Conservation (phyloP, 1,284 basidiomycete species). For the Heterobasidion irregulare region DNA sequence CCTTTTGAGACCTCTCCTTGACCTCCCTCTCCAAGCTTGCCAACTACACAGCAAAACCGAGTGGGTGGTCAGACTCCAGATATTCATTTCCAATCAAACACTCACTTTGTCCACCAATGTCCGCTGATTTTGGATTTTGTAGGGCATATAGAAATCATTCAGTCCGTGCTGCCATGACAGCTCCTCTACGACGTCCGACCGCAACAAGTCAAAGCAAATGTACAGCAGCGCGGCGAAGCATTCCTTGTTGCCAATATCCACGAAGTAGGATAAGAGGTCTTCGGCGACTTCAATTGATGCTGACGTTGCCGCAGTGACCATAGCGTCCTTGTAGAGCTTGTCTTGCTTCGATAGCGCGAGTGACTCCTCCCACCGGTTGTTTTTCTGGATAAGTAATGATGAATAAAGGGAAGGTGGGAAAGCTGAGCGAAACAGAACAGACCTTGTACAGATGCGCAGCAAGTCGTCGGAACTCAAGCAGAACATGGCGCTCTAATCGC, state of each 20-base stretch:
- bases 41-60: constrained; percentile 31
- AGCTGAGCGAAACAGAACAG: neutral
- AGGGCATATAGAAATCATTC: constrained; percentile 96
- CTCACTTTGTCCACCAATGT: constrained; percentile 61
- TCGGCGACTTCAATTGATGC: constrained; percentile 80
- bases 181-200: constrained; percentile 90
- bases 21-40: constrained; percentile 77
- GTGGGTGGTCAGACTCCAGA: neutral
- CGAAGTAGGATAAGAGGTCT: constrained; percentile 89
- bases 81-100: constrained; percentile 12
- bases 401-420: neutral
- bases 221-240: constrained; percentile 90
- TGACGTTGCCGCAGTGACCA: constrained; percentile 88
- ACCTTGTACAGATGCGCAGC: constrained; percentile 96
- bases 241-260: constrained; percentile 97
- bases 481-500: constrained; percentile 83
- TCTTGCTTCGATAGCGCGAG: constrained; percentile 93
- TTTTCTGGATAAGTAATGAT: constrained; percentile 54
- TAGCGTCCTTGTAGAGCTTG: constrained; percentile 94
- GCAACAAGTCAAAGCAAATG: constrained; percentile 88
- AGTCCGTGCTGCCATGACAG: constrained; percentile 92
- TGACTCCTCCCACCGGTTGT: constrained; percentile 90
- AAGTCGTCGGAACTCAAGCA: constrained; percentile 92
- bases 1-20: constrained; percentile 73
- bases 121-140: constrained; percentile 82